A percentile compares a stretch with the other conserved stretches of the same genome.
These are phyloP conservation scores for Hansenula lynferdii DNA, from an alignment of 1,139 yeast genomes.

Conservation along the genomic window DNA sequence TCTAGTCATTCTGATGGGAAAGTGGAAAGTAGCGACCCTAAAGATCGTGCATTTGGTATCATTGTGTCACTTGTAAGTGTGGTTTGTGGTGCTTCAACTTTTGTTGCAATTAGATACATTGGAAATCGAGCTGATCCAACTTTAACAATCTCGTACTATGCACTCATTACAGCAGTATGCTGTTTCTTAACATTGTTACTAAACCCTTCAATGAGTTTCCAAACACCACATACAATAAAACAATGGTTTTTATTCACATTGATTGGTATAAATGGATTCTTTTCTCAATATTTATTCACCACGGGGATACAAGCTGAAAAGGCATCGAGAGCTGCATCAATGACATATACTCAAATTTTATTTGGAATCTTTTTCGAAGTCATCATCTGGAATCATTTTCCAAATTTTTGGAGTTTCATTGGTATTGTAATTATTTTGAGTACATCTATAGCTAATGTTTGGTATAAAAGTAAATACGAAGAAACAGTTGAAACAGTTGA, in stretches of 20 bases:
- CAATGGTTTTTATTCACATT: conserved; percentile 59
- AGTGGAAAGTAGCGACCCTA: conserved; percentile 25
- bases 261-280: conserved; percentile 71
- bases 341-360: conserved; percentile 66
- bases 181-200: conserved; percentile 49
- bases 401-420: conserved; percentile 55
- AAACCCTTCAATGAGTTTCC: conserved; percentile 56
- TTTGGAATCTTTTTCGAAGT: conserved; percentile 76
- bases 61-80: conserved; percentile 65
- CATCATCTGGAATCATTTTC: conserved; percentile 62
- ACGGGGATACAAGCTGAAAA: conserved; percentile 76
- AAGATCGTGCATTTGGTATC: conserved; percentile 47
- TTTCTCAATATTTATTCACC: conserved; percentile 70
- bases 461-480: background rate
- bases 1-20: conserved; percentile 14
- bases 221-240: conserved; percentile 45
- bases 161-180: conserved; percentile 55
- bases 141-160: conserved; percentile 71
- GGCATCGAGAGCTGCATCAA: conserved; percentile 69
- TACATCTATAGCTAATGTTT: background rate
- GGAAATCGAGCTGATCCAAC: conserved; percentile 79
- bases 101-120: conserved; percentile 66
- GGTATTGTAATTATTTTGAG: conserved; percentile 64
- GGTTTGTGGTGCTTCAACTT: conserved; percentile 64
- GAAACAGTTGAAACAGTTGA: background rate